Conservation (phyloP, 805 yeast genomes). For the Ogataea wickerhamii region DNA sequence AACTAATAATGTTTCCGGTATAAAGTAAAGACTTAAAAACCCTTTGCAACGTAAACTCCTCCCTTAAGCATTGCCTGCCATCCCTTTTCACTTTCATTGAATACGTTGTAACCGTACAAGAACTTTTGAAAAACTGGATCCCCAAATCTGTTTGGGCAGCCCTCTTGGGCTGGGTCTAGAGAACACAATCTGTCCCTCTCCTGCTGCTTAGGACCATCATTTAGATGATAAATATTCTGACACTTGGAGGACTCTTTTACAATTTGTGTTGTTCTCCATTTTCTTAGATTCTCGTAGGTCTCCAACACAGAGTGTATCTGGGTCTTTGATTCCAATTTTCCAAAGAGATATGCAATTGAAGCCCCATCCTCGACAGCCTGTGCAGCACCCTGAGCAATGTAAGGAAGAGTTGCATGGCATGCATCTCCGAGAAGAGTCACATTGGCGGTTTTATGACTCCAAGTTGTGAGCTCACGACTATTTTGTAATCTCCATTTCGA, state of each 20-base stretch:
- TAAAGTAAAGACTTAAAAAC: too few species aligned
- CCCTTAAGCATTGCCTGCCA: constrained; percentile 6
- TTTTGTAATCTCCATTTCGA: constrained; percentile 16
- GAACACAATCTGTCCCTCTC: constrained; percentile 12
- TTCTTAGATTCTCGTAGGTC: constrained; percentile 11
- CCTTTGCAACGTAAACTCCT: constrained; percentile 1
- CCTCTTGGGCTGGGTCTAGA: constrained; percentile 12
- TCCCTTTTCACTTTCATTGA: constrained; percentile 10
- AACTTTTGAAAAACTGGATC: constrained; percentile 17
- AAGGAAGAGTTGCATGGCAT: constrained; percentile 18
- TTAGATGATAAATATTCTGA: constrained; percentile 16
- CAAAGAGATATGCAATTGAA: constrained; percentile 14
- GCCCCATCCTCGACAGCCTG: constrained; percentile 20
- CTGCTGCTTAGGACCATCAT: constrained; percentile 12
- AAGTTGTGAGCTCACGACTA: constrained; percentile 10
- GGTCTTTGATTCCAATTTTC: constrained; percentile 8
- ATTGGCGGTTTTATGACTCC: constrained; percentile 12
- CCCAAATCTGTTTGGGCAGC: constrained; percentile 18
- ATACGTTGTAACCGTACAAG: constrained; percentile 16
- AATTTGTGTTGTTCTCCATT: constrained; percentile 13
- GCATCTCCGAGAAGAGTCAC: constrained; percentile 17
- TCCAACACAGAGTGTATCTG: constrained; percentile 10
- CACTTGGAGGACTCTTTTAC: constrained; percentile 15
- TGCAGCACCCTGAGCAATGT: constrained; percentile 19
- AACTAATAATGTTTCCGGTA: too few species aligned